phyloP scores from a whole-genome alignment of 306 rosid species.

The Rosa multiflora region DNA sequence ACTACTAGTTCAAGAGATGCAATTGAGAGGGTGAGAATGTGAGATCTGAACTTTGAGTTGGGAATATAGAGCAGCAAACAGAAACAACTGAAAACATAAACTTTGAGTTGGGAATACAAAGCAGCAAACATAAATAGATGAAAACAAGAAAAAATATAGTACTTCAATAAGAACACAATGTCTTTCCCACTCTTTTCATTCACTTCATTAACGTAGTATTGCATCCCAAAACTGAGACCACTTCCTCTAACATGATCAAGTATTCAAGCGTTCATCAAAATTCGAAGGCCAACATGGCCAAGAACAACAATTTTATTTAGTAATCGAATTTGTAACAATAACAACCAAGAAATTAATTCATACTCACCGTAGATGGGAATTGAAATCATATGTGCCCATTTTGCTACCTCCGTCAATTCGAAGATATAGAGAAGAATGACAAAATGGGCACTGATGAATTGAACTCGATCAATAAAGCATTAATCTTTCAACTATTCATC shows the following conservation, averaged over 20 bases:
- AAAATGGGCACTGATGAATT: background rate
- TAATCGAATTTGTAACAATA: background rate
- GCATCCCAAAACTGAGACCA: slow-evolving; percentile 15
- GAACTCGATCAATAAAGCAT: background rate
- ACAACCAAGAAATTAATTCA: background rate
- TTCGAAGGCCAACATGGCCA: background rate
- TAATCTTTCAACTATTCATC: background rate
- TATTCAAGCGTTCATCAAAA: background rate
- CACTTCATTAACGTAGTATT: background rate
- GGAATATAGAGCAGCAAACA: too few relatives aligned
- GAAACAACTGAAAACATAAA: too few relatives aligned
- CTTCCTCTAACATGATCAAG: slow-evolving; percentile 2
- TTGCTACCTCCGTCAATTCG: background rate
- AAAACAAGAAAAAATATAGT: too few relatives aligned
- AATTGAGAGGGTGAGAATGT: too few relatives aligned
- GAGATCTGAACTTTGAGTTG: too few relatives aligned
- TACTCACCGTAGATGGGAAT: background rate
- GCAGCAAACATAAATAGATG: too few relatives aligned
- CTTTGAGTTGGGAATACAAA: too few relatives aligned
- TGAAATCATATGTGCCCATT: background rate
- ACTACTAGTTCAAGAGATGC: too few relatives aligned
- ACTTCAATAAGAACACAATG: too few relatives aligned
- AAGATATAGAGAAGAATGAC: too few relatives aligned
- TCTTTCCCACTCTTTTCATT: too few relatives aligned
- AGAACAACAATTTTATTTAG: background rate